Evolutionary conservation across 768 basidiomycete species (phyloP), one percentile per base, ranked within the genome.

Genomic region (Hysterangium stoloniferum): DNA sequence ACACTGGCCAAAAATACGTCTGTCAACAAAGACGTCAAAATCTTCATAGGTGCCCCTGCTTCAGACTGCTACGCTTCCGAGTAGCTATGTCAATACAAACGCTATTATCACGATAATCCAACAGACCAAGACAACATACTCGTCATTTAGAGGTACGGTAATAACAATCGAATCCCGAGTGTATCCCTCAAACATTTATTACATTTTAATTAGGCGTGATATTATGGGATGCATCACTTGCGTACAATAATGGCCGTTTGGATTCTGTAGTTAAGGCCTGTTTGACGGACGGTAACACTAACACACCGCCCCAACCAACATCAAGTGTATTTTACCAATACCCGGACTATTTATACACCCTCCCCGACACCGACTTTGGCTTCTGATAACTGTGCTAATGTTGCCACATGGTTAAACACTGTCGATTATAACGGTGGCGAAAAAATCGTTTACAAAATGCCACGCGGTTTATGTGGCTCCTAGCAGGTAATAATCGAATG

Each of bases 391-490:
- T 82, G 81, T 58, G 60, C 66, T 19, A 73, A 75, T 36, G 64
- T 81, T 20, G 60, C 72, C 4, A 68, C 76, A 29, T 84, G 81
- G 80, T 68, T 68, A 32, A 71, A 67, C 51, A 57, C 62, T 1
- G 57, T 69, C 13, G 70, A 64, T 1, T 83, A 80, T 60, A 70
- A 63, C 19, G 78, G 71, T 44, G 78, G 76, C 15, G 48, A 67
- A 12, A 63, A 76, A 61, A 78, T 71, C 19, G 68, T 71, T 15
- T 83, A 73, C 59, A 47, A 44, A 38, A 22, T 29, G 9, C 8
- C 40, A 7, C 17, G 5, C 24, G 6, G 20, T 8, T 22, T 29
- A 32, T 29, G 8, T 35, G 11, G 40, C 28, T 20, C 29, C 1
- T 12, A 46, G 34, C 25, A 29, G 27, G 22, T 24, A 13, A 4